A percentile compares a stretch with the other conserved stretches of the same genome.
phyloP scores from a whole-genome alignment of 2,329 filamentous ascomycete genomes.

The Claviceps quebecensis region DNA sequence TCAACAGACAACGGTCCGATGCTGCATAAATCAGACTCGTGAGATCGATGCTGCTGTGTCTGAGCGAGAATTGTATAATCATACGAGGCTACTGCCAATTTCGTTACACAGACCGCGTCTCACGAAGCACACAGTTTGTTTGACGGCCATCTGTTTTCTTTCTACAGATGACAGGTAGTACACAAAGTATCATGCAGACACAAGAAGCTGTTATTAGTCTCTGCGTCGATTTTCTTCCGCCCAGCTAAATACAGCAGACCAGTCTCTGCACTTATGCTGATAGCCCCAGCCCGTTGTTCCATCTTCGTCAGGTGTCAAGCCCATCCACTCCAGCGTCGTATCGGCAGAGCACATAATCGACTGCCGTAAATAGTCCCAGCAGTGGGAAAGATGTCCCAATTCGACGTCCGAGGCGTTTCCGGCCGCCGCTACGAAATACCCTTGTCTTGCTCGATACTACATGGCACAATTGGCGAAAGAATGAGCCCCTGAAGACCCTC shows the following conservation, averaged over 20 bases:
- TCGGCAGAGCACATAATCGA: constrained; percentile 1
- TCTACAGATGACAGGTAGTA: too few species aligned
- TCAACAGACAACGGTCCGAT: too few species aligned
- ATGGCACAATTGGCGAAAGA: not conserved
- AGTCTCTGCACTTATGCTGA: not conserved
- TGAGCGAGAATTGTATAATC: too few species aligned
- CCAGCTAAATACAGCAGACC: not conserved
- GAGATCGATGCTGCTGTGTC: too few species aligned
- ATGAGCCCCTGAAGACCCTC: not conserved
- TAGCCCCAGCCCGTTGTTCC: constrained; percentile 1
- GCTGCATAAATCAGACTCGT: too few species aligned
- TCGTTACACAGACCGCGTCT: too few species aligned
- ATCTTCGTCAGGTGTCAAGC: not conserved
- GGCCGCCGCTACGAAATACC: not conserved
- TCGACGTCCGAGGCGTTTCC: not conserved
- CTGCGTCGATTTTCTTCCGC: constrained; percentile 5
- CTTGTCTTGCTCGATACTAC: not conserved
- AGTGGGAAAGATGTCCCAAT: not conserved
- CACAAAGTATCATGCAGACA: too few species aligned
- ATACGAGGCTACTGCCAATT: too few species aligned
- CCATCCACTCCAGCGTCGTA: constrained; percentile 1
- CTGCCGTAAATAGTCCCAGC: constrained; percentile 2
- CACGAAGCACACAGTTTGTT: too few species aligned
- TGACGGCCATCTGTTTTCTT: not conserved
- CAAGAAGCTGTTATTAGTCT: constrained; percentile 11